Percentiles rank a stretch among this genome's conserved stretches.
Evolutionary conservation across 164 flowering plant genomes (phyloP).

Genomic region (Dillenia suffruticosa): DNA sequence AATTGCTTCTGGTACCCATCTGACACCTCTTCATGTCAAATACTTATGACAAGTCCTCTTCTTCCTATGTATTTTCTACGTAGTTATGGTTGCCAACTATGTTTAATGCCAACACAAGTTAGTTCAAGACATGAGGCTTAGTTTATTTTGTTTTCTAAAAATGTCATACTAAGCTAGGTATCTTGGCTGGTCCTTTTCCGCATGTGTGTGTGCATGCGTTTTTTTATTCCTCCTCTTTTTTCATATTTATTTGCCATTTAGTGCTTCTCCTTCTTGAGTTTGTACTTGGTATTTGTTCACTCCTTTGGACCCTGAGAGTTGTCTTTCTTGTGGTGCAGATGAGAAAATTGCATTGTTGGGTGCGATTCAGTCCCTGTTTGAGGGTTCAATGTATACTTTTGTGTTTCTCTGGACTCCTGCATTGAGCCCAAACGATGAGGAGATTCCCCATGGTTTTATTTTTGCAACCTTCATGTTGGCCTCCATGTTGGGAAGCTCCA

Average conservation of each 20-base stretch:
- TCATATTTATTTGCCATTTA: no score
- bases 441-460: conserved; percentile 95
- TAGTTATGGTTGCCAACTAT: no score
- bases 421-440: conserved; percentile 89
- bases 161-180: no score
- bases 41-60: no score
- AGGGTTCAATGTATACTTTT: conserved; percentile 99
- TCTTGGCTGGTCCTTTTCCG: no score
- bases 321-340: conserved; percentile 39
- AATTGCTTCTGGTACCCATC: conserved; percentile 75
- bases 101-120: no score
- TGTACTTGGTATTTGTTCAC: conserved; percentile 1
- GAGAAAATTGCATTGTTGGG: conserved; percentile 94
- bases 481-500: conserved; percentile 95
- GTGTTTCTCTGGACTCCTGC: conserved; percentile 99
- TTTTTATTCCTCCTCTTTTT: no score
- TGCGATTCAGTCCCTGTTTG: conserved; percentile 94
- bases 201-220: no score
- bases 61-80: no score
- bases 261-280: not conserved
- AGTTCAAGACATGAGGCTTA: no score
- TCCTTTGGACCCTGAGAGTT: conserved; percentile 2
- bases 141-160: no score
- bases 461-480: conserved; percentile 98
- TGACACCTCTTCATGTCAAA: no score